Evolutionary conservation across 192 early-diverging fungal genomes (phyloP).

Genomic region (Coemansia javaensis): DNA sequence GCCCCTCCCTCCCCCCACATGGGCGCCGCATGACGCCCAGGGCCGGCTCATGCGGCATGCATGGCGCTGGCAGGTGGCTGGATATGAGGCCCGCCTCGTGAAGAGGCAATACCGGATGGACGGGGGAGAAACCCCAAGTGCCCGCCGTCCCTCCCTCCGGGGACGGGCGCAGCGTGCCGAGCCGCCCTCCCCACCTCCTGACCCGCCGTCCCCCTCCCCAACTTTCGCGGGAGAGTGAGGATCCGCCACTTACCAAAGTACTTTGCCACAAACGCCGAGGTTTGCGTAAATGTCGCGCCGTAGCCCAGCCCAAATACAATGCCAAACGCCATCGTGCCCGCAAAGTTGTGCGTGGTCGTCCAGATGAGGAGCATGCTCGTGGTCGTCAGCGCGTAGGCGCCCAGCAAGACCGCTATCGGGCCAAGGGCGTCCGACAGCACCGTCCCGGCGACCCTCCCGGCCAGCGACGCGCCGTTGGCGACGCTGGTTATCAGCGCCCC

Average conservation of each 20-base stretch:
- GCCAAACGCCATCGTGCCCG: constrained; percentile 49
- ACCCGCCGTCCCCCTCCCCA: too few relatives aligned
- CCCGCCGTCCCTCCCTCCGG: too few relatives aligned
- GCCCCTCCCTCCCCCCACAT: too few relatives aligned
- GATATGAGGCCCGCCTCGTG: neutral
- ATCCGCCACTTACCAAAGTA: constrained; percentile 40
- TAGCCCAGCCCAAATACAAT: constrained; percentile 49
- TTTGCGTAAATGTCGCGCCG: constrained; percentile 49
- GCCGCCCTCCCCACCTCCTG: too few relatives aligned
- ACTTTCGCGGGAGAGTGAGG: too few relatives aligned
- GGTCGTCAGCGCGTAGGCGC: constrained; percentile 28
- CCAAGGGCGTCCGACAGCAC: constrained; percentile 37
- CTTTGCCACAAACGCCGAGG: constrained; percentile 41
- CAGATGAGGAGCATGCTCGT: constrained; percentile 34
- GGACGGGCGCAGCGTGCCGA: too few relatives aligned
- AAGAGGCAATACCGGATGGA: neutral
- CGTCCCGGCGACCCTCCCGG: constrained; percentile 24
- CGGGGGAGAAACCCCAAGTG: too few relatives aligned
- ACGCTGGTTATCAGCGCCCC: constrained; percentile 41
- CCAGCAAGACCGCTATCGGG: constrained; percentile 18
- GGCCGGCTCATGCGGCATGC: too few relatives aligned
- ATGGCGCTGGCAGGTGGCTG: neutral
- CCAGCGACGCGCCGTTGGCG: constrained; percentile 39
- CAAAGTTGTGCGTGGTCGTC: constrained; percentile 31
- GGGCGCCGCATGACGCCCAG: too few relatives aligned